Base-by-base conservation (phyloP, 2,329 filamentous ascomycete genomes). In the Gyromitra esculenta region DNA sequence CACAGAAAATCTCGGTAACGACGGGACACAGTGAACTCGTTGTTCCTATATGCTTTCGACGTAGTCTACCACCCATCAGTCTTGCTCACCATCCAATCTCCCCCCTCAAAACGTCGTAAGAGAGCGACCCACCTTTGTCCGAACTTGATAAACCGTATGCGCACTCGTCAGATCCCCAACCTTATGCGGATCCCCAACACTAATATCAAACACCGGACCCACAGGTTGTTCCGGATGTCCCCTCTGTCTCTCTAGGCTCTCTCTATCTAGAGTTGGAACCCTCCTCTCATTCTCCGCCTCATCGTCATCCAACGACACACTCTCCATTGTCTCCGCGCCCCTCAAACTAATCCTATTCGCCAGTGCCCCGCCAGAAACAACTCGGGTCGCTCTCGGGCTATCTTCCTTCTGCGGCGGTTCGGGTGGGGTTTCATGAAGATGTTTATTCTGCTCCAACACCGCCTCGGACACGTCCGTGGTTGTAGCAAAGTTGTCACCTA, bases 1-100 rank as follows among this genome's bases (percentile, higher is more conserved):
- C 96, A 99, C 68, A 99, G 86, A 83, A 99, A 99, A 84, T 99
- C 96, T 75, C 94, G 91, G 84, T 98, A 99, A 82, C 96, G 90
- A 81, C 96, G 89, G 82, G 94, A 97, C 80, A 99, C 96, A 73
- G 93, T 91, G 82, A 99, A 98, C 82, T 97, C 94, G 67, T 92
- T 87, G 81, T 95, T 92, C 82, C 92, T 92, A 84, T 98, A 99
- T 66, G 94, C 96, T 85, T 97, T 97, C 48, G 95, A 98, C 0
- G 93, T 92, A 11, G 96, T 99, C 92, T 96, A 80, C 8, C 11
- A 75, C 52, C 35, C 18, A 75, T 57, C 54, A 77, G 25, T 35
- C 37, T 54, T 48, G 15, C 6, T 35, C 56, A 13, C 50, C n/a
- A 68, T 25, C 13, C 52, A 48, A 52, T 66, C 45, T 5, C 48